Evolutionary conservation across 495 filamentous ascomycete genomes (phyloP), one percentile per base, ranked within the genome.

Genomic region (Halenospora varia): DNA sequence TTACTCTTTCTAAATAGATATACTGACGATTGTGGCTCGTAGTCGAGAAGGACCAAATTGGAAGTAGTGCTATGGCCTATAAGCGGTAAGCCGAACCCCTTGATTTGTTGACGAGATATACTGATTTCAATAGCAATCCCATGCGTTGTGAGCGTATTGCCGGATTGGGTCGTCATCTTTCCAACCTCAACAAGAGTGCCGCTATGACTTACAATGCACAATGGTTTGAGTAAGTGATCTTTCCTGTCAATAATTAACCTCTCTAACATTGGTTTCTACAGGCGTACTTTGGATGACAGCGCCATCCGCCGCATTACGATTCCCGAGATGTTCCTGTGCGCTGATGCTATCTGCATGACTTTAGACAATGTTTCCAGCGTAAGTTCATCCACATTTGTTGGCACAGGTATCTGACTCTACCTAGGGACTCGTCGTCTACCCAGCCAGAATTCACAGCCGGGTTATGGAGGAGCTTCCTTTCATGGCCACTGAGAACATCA

Each of bases 111-210:
- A n/a, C n/a, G n/a, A n/a, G n/a, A n/a, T n/a, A n/a, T 35, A 13
- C 29, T 35, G 13, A 35, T 35, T 55, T 55, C 6, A 17, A 20
- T 24, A 44, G 87, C 48, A 96, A 96, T 72, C 88, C 88, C 47
- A 96, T 96, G 89, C 86, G 92, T 42, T 88, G 78, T 41, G 94
- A 98, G 74, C 81, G 92, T 60, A 82, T 96, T 56, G 90, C 81
- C 71, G 81, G 81, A 18, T 82, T 98, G 10, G 88, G 87, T 35
- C 84, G 89, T 29, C 75, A 87, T 60, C 79, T 92, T 48, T 67
- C 71, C 19, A 88, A 85, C 65, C 75, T 88, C 40, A 82, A 83
- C 47, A 82, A 83, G 62, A 82, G 88, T 63, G 84, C 83, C 55
- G 71, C 85, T 25, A 83, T 90, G 66, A 97, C 93, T 10, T 91